Percentiles rank a stretch among this genome's conserved stretches.
These are phyloP conservation scores for Wickerhamomyces canadensis DNA, from an alignment of 805 yeast genomes.

Conservation along the genomic window DNA sequence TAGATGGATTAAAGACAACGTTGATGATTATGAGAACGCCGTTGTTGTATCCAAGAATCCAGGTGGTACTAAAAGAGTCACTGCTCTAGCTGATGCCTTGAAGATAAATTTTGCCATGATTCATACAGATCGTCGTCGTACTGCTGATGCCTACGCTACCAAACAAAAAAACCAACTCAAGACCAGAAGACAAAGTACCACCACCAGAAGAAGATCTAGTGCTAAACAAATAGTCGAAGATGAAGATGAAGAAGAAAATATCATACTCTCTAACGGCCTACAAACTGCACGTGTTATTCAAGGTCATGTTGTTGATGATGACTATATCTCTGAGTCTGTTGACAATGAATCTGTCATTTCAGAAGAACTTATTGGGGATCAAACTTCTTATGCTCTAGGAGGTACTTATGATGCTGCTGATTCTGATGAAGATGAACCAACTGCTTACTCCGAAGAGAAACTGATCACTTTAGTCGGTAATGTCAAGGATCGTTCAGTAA, in stretches of 20 bases:
- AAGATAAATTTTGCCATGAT: conserved; percentile 98
- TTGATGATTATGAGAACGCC: conserved; percentile 77
- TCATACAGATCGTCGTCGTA: conserved; percentile 94
- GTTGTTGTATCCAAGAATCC: conserved; percentile 99
- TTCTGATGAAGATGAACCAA: conserved; percentile 76
- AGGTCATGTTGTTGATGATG: conserved; percentile 96
- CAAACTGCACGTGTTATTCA: conserved; percentile 95
- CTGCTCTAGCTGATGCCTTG: conserved; percentile 94
- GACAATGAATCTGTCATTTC: conserved; percentile 28
- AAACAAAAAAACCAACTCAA: conserved; percentile 31
- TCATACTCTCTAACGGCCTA: conserved; percentile 69
- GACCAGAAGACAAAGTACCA: conserved; percentile 42
- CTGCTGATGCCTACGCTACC: conserved; percentile 52
- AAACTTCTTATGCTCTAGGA: conserved; percentile 58
- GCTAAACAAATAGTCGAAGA: conserved; percentile 37
- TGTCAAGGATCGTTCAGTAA: conserved; percentile 86
- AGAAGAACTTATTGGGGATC: conserved; percentile 22
- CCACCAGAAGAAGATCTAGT: conserved; percentile 39
- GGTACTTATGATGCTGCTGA: conserved; percentile 77
- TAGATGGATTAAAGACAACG: conserved; percentile 89
- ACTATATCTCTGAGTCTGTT: conserved; percentile 38
- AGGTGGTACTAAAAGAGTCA: conserved; percentile 97
- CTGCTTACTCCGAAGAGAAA: conserved; percentile 50
- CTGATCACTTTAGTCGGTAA: conserved; percentile 95
- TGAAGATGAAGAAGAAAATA: conserved; percentile 57